Evolutionary conservation across 164 flowering plant genomes (phyloP), one percentile per base, ranked within the genome.

Genomic region (Warburgia ugandensis): DNA sequence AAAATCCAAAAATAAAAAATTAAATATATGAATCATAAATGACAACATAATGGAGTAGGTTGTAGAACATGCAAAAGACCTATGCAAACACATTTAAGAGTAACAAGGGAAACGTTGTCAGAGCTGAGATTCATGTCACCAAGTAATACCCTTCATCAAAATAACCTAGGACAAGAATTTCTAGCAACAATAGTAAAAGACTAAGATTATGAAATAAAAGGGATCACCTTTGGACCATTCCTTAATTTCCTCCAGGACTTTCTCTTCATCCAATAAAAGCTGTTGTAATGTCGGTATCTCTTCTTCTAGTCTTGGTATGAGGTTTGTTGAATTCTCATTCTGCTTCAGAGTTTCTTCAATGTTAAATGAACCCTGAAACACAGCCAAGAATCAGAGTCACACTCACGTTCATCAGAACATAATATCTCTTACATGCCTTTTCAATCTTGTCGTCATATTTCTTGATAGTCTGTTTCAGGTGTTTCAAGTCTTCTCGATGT

Each of bases 251-350:
- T 88, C 97, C 13, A 92, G 36, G 14, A 78, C 33, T 36, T 65
- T 78, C 54, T 86, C 99, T 71, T 86, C 95, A 19, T 78, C 69
- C 33, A 65, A 26, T 55, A 88, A 56, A 25, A 54, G 52, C 21
- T 77, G 68, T 54, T 86, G 89, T 44, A 86, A 64, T 48, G 77
- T 67, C 36, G 89, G 89, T 61, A 77, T 77, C 13, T 74, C 67
- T 45, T 72, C 84, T 72, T 88, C 95, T 52, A 88, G 78, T 63
- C 77, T 65, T 56, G 99, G 97, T 43, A 92, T 89, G 59, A 72
- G 11, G 45, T 60, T 60, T 55, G 67, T 61, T 16, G 96, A 80
- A 6, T 74, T 70, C 55, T 77, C 86, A 50, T 71, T 64, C 46
- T 77, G 80, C 60, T 79, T 92, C 11, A 52, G 36, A 50, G 69